A percentile compares a stretch with the other conserved stretches of the same genome.
Evolutionary conservation across 768 basidiomycete species (phyloP).

Genomic region (Psilocybe cubensis): DNA sequence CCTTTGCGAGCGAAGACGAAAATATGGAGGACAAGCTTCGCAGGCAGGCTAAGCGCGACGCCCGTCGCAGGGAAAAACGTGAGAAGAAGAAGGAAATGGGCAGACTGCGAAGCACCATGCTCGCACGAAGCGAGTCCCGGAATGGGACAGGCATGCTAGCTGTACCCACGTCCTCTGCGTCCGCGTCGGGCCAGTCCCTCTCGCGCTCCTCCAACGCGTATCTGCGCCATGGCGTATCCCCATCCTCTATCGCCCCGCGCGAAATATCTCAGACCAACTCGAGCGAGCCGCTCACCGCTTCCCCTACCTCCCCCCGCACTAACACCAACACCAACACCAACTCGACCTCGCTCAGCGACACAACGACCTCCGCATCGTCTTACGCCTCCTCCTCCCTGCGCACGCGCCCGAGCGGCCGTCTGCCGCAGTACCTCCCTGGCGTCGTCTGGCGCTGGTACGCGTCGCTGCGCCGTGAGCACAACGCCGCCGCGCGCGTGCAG

Average conservation of each 20-base stretch:
- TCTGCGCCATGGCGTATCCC: background rate
- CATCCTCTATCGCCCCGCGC: background rate
- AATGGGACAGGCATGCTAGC: no score
- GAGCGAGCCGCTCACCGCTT: background rate
- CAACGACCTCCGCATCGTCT: conserved; percentile 8
- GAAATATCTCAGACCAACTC: background rate
- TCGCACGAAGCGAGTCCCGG: no score
- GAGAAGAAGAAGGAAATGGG: conserved; percentile 53
- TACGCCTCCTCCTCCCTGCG: conserved; percentile 11
- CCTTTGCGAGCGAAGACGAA: conserved; percentile 43
- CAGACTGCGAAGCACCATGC: conserved; percentile 54
- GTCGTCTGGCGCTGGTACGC: conserved; percentile 59
- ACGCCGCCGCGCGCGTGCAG: conserved; percentile 69
- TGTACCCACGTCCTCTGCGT: no score
- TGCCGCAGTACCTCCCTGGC: conserved; percentile 33
- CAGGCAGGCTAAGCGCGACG: conserved; percentile 57
- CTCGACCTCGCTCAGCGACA: background rate
- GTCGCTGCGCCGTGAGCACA: conserved; percentile 69
- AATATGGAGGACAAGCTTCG: conserved; percentile 66
- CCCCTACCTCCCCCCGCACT: background rate
- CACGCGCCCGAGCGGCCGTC: conserved; percentile 32
- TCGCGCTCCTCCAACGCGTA: background rate
- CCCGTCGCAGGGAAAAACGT: conserved; percentile 46
- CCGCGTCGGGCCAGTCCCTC: background rate
- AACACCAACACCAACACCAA: background rate